Evolutionary conservation across 2,329 filamentous ascomycete species (phyloP), one percentile per base, ranked within the genome.

Genomic region (Pezicula radicicola): DNA sequence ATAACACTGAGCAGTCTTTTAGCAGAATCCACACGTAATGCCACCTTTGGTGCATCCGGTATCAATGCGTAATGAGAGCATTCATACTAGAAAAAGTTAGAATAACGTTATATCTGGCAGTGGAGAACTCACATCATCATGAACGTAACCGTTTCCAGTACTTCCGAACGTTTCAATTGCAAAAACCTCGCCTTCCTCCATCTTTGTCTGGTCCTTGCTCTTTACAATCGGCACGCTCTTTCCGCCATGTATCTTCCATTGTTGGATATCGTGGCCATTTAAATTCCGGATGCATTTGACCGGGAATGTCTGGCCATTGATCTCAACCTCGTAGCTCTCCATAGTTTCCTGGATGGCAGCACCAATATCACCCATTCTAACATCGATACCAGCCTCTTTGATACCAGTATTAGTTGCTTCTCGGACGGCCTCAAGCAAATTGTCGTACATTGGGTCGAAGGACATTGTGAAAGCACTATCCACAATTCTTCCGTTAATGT

Each of bases 151-250:
- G 68, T 90, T 92, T 58, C 92, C 93, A 19, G 92, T 97, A 68
- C 88, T 94, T 55, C 92, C 93, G 70, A 97, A 97, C 0, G 92
- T 97, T 75, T 97, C 92, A 62, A 97, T 96, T 58, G 92, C 92
- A 70, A 95, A 97, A 16, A 91, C 86, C 66, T 97, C 92, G 40
- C 91, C 91, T 72, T 97, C 93, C 74, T 97, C 92, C 93, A 97
- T 97, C 79, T 96, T 96, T 48, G 91, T 95, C 68, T 87, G 84
- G 65, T 96, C 90, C 56, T 83, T 82, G 56, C 84, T 87, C 76
- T 96, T 96, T 58, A 97, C 91, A 64, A 97, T 96, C 0, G 92
- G 93, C 48, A 97, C 90, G 60, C 89, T 91, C 79, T 97, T 97
- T 63, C 84, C 88, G 52, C 92, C 91, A 73, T 97, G 92, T 63